Evolutionary conservation across 352 stramenopile species (phyloP).

Genomic region (Pythium sp.): DNA sequence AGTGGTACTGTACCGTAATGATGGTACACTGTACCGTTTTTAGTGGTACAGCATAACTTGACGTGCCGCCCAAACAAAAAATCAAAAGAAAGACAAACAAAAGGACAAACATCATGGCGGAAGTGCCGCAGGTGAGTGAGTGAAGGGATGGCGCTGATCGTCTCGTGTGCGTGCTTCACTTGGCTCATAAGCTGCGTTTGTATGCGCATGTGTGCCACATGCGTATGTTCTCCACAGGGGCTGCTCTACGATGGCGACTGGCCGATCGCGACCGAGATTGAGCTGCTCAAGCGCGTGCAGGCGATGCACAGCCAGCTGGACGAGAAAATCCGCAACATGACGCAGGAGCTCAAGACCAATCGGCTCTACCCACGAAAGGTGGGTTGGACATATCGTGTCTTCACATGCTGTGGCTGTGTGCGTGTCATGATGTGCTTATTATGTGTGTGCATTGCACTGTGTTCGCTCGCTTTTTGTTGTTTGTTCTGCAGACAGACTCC

Average conservation of each 20-base stretch:
- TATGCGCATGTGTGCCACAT: not conserved
- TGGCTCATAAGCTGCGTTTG: not conserved
- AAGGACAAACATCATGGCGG: not conserved
- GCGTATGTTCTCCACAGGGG: conserved; percentile 24
- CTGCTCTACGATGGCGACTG: conserved; percentile 45
- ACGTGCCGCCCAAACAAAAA: too few relatives aligned
- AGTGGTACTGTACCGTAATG: not conserved
- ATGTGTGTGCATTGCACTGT: not conserved
- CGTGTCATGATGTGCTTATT: not conserved
- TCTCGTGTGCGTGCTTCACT: not conserved
- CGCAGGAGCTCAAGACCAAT: conserved; percentile 54
- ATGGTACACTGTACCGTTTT: not conserved
- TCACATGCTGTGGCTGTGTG: not conserved
- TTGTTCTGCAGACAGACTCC: conserved; percentile 36
- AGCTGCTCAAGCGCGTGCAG: conserved; percentile 47
- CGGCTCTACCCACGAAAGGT: conserved; percentile 57
- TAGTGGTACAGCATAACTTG: not conserved
- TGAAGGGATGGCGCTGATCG: not conserved
- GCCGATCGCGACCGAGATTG: conserved; percentile 54
- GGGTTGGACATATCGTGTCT: not conserved
- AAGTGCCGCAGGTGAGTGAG: conserved; percentile 10
- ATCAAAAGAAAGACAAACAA: too few relatives aligned
- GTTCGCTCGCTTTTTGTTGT: not conserved
- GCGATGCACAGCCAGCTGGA: conserved; percentile 40
- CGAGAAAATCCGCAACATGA: conserved; percentile 40